Percentiles rank a stretch among this genome's conserved stretches.
These are phyloP conservation scores for Ophidiomyces ophidiicola DNA, from an alignment of 2,329 filamentous ascomycete genomes.

Conservation along the genomic window DNA sequence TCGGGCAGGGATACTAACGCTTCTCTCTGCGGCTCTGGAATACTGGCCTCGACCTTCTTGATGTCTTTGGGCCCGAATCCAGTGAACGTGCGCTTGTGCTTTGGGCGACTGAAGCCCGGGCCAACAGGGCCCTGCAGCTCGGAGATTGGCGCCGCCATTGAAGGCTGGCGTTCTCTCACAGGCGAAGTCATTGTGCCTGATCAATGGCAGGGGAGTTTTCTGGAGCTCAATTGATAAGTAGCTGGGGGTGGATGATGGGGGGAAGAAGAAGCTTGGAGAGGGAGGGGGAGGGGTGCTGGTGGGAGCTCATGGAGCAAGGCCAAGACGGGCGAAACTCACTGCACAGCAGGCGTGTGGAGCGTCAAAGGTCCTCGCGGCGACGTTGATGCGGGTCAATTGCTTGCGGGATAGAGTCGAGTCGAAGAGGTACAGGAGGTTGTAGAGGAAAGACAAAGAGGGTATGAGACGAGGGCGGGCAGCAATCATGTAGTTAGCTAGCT, in stretches of 20 bases:
- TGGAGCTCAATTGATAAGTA: neutral
- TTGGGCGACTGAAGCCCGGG: slow-evolving; percentile 78
- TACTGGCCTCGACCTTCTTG: slow-evolving; percentile 80
- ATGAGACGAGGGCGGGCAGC: no score
- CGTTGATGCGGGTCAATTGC: no score
- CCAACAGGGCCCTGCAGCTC: slow-evolving; percentile 77
- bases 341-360: no score
- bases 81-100: slow-evolving; percentile 94
- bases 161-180: slow-evolving; percentile 67
- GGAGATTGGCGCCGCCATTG: slow-evolving; percentile 67
- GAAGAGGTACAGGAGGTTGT: no score
- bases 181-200: slow-evolving; percentile 14
- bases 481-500: no score
- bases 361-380: no score
- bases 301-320: no score
- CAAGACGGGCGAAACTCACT: no score
- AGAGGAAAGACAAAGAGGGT: no score
- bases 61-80: slow-evolving; percentile 85
- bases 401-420: no score
- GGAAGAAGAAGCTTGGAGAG: neutral
- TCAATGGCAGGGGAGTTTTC: neutral
- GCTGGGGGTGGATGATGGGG: neutral
- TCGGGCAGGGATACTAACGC: slow-evolving; percentile 41
- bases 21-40: slow-evolving; percentile 76
- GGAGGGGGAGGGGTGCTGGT: no score